These are phyloP conservation scores for Rhizopus stolonifer DNA, from an alignment of 371 early-diverging fungal species.

Conservation along the genomic window DNA sequence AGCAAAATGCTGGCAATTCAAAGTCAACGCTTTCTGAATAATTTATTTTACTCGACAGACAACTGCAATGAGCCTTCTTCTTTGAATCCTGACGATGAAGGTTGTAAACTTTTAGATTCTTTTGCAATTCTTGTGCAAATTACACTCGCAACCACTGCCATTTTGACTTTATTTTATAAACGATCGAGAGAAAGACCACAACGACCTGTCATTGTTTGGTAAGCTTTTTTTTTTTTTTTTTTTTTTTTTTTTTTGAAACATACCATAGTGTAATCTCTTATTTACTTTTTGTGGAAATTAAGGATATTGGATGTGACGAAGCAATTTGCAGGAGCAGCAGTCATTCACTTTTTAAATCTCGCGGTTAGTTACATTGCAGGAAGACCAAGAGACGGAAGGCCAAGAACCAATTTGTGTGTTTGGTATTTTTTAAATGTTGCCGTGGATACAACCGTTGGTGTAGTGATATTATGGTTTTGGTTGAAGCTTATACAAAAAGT, in stretches of 20 bases:
- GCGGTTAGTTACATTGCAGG: conserved; percentile 55
- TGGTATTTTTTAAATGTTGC: conserved; percentile 71
- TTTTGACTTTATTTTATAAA: conserved; percentile 60
- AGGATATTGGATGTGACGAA: conserved; percentile 70
- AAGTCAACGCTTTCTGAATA: background rate
- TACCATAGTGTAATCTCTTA: too few relatives aligned
- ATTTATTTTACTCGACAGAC: background rate
- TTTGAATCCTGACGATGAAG: conserved; percentile 31
- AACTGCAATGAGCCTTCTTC: background rate
- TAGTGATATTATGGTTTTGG: conserved; percentile 56
- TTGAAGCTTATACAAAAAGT: conserved; percentile 35
- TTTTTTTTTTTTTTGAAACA: conserved; percentile 12
- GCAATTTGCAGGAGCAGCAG: conserved; percentile 59
- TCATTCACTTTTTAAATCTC: conserved; percentile 62
- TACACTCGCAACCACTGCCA: conserved; percentile 54
- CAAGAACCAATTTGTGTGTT: conserved; percentile 59
- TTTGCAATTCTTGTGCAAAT: conserved; percentile 70
- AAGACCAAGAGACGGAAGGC: conserved; percentile 39
- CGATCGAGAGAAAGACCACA: conserved; percentile 60
- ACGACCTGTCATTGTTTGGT: conserved; percentile 64
- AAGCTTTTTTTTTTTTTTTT: background rate
- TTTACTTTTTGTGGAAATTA: too few relatives aligned
- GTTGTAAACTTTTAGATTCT: conserved; percentile 57
- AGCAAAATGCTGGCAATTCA: background rate
- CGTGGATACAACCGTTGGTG: conserved; percentile 65